Percentiles rank a stretch among this genome's conserved stretches.
phyloP scores from a whole-genome alignment of 139 green algal species.

The Bryopsis sp. region DNA sequence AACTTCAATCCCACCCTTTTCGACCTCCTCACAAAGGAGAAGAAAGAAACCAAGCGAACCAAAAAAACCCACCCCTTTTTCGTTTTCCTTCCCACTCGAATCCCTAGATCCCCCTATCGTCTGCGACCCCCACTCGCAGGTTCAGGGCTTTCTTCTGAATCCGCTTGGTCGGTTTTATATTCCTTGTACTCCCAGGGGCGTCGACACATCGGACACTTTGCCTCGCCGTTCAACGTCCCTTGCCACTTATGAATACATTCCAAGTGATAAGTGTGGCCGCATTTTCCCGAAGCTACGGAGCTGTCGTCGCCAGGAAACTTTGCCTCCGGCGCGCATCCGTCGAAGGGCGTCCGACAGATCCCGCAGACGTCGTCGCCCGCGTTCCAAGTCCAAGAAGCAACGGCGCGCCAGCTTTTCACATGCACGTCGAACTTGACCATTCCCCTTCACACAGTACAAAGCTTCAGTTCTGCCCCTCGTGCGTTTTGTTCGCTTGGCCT shows the following conservation, averaged over 20 bases:
- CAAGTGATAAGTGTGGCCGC: slow-evolving; percentile 52
- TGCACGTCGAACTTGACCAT: slow-evolving; percentile 41
- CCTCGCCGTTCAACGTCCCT: background rate
- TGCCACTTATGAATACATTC: slow-evolving; percentile 59
- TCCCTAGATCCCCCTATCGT: too few relatives aligned
- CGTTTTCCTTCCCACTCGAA: too few relatives aligned
- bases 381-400: slow-evolving; percentile 60
- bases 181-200: slow-evolving; percentile 9
- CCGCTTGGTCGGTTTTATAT: too few relatives aligned
- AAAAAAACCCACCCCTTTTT: too few relatives aligned
- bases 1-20: too few relatives aligned
- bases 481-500: too few relatives aligned
- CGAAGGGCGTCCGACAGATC: slow-evolving; percentile 52
- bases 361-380: slow-evolving; percentile 58
- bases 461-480: too few relatives aligned
- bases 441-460: too few relatives aligned
- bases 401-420: slow-evolving; percentile 55
- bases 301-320: slow-evolving; percentile 64
- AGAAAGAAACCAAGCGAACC: too few relatives aligned
- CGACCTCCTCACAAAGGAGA: too few relatives aligned
- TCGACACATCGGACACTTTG: slow-evolving; percentile 1
- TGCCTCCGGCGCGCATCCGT: slow-evolving; percentile 51
- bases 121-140: too few relatives aligned
- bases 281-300: slow-evolving; percentile 54
- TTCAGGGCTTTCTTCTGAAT: too few relatives aligned